Percentiles rank a stretch among this genome's conserved stretches.
phyloP scores from a whole-genome alignment of 371 early-diverging fungal species.

The Mucor lusitanicus region DNA sequence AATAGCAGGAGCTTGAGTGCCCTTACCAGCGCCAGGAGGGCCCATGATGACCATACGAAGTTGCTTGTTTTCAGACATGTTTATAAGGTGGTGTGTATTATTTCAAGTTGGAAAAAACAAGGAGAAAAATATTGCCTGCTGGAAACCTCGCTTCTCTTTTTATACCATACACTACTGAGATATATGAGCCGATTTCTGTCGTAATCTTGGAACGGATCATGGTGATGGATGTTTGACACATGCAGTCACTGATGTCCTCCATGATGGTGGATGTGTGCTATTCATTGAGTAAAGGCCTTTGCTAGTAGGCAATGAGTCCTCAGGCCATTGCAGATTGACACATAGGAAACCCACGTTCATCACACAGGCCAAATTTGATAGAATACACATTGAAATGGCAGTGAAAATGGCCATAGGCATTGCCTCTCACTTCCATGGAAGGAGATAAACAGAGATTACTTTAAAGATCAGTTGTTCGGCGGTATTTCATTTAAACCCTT shows the following conservation, averaged over 20 bases:
- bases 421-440: background rate
- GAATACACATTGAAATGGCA: background rate
- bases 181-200: background rate
- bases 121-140: too few species aligned
- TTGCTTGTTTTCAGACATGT: constrained; percentile 39
- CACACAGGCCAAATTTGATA: background rate
- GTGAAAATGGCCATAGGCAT: too few species aligned
- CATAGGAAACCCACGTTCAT: too few species aligned
- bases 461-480: background rate
- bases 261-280: background rate
- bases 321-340: background rate
- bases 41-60: constrained; percentile 97
- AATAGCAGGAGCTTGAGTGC: constrained; percentile 96
- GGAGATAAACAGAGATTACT: background rate
- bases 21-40: constrained; percentile 98
- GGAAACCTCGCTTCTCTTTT: background rate
- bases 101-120: constrained; percentile 26
- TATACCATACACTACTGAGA: background rate
- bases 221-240: background rate
- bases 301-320: background rate
- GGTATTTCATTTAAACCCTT: background rate
- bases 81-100: constrained; percentile 34
- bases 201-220: background rate
- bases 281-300: background rate
- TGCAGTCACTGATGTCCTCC: background rate